These are phyloP conservation scores for Periconia digitata DNA, from an alignment of 2,329 filamentous ascomycete genomes.

Conservation along the genomic window DNA sequence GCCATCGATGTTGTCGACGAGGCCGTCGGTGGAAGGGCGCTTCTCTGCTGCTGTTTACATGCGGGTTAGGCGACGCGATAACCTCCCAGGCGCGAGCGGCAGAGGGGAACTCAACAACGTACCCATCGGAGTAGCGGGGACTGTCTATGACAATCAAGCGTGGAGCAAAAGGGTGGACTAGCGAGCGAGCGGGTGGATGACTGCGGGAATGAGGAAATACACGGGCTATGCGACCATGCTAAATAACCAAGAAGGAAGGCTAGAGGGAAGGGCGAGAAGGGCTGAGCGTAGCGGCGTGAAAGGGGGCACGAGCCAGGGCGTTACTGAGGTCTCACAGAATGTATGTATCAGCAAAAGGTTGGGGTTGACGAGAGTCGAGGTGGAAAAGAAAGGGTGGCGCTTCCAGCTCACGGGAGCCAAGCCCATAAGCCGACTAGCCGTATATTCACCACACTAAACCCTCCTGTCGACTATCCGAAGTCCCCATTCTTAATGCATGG, in stretches of 20 bases:
- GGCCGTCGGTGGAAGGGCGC: conserved; percentile 41
- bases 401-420: too few relatives aligned
- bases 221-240: conserved; percentile 6
- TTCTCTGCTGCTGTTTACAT: conserved; percentile 31
- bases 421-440: too few relatives aligned
- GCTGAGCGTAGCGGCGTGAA: not conserved
- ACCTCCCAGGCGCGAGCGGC: conserved; percentile 1
- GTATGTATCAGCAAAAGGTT: too few relatives aligned
- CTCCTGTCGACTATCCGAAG: too few relatives aligned
- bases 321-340: not conserved
- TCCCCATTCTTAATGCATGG: too few relatives aligned
- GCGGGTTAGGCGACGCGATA: not conserved
- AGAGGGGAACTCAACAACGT: not conserved
- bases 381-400: not conserved
- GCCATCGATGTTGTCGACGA: conserved; percentile 40
- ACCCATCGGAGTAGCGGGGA: conserved; percentile 3
- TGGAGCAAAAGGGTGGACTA: not conserved
- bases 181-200: conserved; percentile 2
- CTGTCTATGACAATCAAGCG: not conserved
- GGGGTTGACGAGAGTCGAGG: not conserved
- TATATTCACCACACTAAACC: too few relatives aligned
- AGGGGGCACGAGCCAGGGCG: not conserved
- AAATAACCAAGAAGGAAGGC: not conserved
- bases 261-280: not conserved
- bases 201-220: not conserved